Evolutionary conservation across 352 stramenopile species (phyloP).

Genomic region (Lagenidium giganteum): DNA sequence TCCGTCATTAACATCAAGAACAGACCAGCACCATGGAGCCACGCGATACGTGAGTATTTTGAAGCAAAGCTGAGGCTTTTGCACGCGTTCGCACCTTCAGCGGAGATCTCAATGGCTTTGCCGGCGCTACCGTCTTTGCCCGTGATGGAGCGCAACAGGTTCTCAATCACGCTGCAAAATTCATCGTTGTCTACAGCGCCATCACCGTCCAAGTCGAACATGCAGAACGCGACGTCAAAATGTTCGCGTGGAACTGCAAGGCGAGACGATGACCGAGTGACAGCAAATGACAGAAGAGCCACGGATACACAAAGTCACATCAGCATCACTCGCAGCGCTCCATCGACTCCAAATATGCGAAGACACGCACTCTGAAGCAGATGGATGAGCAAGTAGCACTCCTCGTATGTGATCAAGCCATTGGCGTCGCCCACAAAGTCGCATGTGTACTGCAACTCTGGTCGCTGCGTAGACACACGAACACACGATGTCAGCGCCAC

Average conservation of each 20-base stretch:
- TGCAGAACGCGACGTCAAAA: slow-evolving; percentile 76
- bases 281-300: background rate
- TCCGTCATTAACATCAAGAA: too few relatives aligned
- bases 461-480: slow-evolving; percentile 31
- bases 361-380: slow-evolving; percentile 60
- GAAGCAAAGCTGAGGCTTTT: too few relatives aligned
- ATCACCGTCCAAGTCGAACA: slow-evolving; percentile 77
- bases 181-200: slow-evolving; percentile 68
- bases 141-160: slow-evolving; percentile 42
- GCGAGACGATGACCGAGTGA: background rate
- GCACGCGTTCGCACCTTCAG: slow-evolving; percentile 13
- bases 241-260: slow-evolving; percentile 60
- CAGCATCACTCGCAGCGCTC: too few relatives aligned
- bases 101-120: slow-evolving; percentile 21
- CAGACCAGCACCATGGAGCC: background rate
- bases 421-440: slow-evolving; percentile 70
- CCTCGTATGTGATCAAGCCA: slow-evolving; percentile 74
- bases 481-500: too few relatives aligned
- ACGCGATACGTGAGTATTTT: background rate
- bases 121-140: slow-evolving; percentile 12
- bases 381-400: slow-evolving; percentile 77
- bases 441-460: slow-evolving; percentile 53
- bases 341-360: too few relatives aligned
- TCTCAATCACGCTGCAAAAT: slow-evolving; percentile 70
- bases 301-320: background rate